Conservation (phyloP, 2,329 filamentous ascomycete genomes). For the Fusarium sacchari region DNA sequence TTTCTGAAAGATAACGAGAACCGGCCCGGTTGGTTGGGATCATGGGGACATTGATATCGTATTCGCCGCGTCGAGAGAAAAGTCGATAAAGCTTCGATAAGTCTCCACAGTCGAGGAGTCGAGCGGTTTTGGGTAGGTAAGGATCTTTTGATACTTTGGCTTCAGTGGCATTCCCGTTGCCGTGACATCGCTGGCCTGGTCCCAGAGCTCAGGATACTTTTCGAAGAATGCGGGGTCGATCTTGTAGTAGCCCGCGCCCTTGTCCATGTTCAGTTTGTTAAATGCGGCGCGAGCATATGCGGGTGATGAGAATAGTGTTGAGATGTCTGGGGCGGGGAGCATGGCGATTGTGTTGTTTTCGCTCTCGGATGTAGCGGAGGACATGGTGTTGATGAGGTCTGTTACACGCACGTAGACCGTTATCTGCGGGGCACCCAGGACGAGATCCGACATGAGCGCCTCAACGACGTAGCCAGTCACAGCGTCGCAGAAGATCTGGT, state of each 20-base stretch:
- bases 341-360: not conserved
- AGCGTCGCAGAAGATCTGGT: constrained; percentile 48
- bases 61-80: constrained; percentile 43
- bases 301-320: constrained; percentile 37
- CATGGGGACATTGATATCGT: constrained; percentile 27
- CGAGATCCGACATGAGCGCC: constrained; percentile 43
- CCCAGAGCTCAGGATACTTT: constrained; percentile 47
- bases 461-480: constrained; percentile 48
- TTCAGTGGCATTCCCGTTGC: constrained; percentile 45
- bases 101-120: constrained; percentile 45
- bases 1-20: not conserved
- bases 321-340: constrained; percentile 41
- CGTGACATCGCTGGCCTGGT: constrained; percentile 40
- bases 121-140: constrained; percentile 46
- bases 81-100: constrained; percentile 48
- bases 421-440: constrained; percentile 39
- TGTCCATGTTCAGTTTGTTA: constrained; percentile 46
- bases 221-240: constrained; percentile 47
- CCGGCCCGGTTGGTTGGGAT: not conserved
- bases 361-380: not conserved
- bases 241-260: constrained; percentile 47
- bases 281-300: constrained; percentile 43
- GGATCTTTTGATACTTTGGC: constrained; percentile 42
- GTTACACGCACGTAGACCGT: constrained; percentile 46
- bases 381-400: constrained; percentile 45